Evolutionary conservation across 1,139 yeast species (phyloP).

Genomic region (Suhomyces wounanorum): DNA sequence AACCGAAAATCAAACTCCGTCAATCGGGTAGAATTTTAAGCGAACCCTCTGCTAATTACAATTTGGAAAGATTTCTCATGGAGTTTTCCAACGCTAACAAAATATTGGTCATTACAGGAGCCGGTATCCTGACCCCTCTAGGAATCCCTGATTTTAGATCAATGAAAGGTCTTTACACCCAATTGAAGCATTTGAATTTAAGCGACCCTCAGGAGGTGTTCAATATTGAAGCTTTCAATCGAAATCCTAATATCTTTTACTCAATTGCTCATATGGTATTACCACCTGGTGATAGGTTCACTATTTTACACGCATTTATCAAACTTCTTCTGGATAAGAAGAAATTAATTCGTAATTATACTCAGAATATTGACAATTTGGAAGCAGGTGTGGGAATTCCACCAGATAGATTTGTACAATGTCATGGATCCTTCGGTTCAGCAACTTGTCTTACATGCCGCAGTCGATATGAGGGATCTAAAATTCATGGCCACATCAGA

Average conservation of each 20-base stretch:
- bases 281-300: slow-evolving; percentile 65
- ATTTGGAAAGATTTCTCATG: slow-evolving; percentile 12
- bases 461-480: slow-evolving; percentile 64
- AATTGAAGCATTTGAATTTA: slow-evolving; percentile 63
- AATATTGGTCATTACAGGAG: slow-evolving; percentile 86
- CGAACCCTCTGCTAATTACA: background rate
- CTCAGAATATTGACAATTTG: slow-evolving; percentile 92
- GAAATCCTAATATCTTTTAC: slow-evolving; percentile 82
- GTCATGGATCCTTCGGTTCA: slow-evolving; percentile 94
- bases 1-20: background rate
- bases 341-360: slow-evolving; percentile 81
- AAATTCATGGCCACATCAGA: slow-evolving; percentile 63
- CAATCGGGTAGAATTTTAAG: background rate
- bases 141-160: slow-evolving; percentile 97
- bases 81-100: slow-evolving; percentile 33
- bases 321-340: slow-evolving; percentile 72
- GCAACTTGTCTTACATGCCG: slow-evolving; percentile 87
- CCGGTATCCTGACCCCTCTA: slow-evolving; percentile 90
- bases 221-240: slow-evolving; percentile 67
- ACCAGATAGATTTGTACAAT: slow-evolving; percentile 74
- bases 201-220: slow-evolving; percentile 95
- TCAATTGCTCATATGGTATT: slow-evolving; percentile 84
- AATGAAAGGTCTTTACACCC: slow-evolving; percentile 79
- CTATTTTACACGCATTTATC: slow-evolving; percentile 87
- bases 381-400: slow-evolving; percentile 84